These are phyloP conservation scores for Pseudohalonectria lignicola DNA, from an alignment of 2,329 filamentous ascomycete genomes.

Conservation along the genomic window DNA sequence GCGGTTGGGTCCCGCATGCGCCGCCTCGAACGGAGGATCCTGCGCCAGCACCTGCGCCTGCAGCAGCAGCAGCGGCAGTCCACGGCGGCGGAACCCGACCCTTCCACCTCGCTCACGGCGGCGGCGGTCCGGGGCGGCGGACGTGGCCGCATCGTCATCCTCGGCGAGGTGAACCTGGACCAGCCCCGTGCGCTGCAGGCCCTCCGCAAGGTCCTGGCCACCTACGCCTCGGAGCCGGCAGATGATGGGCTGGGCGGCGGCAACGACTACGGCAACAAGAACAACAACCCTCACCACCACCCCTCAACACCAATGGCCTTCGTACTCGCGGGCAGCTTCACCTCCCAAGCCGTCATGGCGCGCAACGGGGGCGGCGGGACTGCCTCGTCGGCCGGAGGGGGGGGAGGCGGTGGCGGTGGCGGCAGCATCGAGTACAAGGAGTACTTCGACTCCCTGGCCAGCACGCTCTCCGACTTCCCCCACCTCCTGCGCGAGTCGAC, in stretches of 20 bases:
- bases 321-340: slow-evolving; percentile 79
- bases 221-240: slow-evolving; percentile 54
- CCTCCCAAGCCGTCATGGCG: slow-evolving; percentile 52
- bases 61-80: slow-evolving; percentile 20
- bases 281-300: not conserved
- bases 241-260: not conserved
- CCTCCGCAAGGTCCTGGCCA: slow-evolving; percentile 63
- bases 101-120: not conserved
- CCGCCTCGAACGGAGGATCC: slow-evolving; percentile 59
- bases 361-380: slow-evolving; percentile 35
- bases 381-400: not conserved
- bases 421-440: slow-evolving; percentile 96
- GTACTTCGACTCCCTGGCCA: slow-evolving; percentile 80
- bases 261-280: not conserved
- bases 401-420: slow-evolving; percentile 38
- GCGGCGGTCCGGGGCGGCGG: slow-evolving; percentile 13
- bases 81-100: slow-evolving; percentile 7
- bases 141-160: slow-evolving; percentile 54
- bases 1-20: slow-evolving; percentile 77
- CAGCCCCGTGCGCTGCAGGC: slow-evolving; percentile 72
- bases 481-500: slow-evolving; percentile 66
- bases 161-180: slow-evolving; percentile 82
- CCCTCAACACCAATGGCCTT: slow-evolving; percentile 64
- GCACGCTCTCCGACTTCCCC: slow-evolving; percentile 73
- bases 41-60: slow-evolving; percentile 25